Conservation (phyloP, 2,329 filamentous ascomycete species). For the Xylaria sp. region DNA sequence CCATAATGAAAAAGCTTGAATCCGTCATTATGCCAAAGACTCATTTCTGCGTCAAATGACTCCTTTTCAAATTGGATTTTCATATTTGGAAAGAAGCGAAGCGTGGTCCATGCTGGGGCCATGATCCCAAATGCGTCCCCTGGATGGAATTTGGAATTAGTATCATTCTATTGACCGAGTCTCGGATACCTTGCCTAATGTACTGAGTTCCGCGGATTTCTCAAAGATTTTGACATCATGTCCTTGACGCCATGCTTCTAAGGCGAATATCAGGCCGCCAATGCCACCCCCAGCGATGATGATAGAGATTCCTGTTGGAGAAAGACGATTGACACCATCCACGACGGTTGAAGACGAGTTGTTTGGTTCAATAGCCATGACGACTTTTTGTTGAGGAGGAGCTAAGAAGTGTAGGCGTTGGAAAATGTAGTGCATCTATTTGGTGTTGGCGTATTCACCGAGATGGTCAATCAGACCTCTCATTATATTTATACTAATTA, state of each 20-base stretch:
- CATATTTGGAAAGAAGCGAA: constrained; percentile 27
- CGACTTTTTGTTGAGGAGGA: no score
- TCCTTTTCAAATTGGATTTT: constrained; percentile 21
- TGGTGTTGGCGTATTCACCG: not conserved
- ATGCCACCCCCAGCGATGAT: constrained; percentile 31
- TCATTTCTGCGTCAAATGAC: constrained; percentile 18
- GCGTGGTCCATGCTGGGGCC: constrained; percentile 14
- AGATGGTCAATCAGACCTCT: not conserved
- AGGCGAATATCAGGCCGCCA: constrained; percentile 30
- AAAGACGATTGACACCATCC: constrained; percentile 5
- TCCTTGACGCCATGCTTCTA: constrained; percentile 39
- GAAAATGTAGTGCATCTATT: not conserved
- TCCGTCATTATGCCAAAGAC: not conserved
- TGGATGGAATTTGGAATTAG: not conserved
- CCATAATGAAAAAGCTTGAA: constrained; percentile 1
- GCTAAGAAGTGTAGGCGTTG: not conserved
- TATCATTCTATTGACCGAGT: not conserved
- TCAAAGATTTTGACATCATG: constrained; percentile 36
- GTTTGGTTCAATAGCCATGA: not conserved
- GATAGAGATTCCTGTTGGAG: constrained; percentile 27
- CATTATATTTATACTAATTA: not conserved
- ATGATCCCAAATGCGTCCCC: constrained; percentile 2
- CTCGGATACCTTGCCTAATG: constrained; percentile 11
- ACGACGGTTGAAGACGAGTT: not conserved
- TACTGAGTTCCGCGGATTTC: constrained; percentile 8